phyloP scores from a whole-genome alignment of 1,139 yeast species.

The Kodamaea ohmeri region DNA sequence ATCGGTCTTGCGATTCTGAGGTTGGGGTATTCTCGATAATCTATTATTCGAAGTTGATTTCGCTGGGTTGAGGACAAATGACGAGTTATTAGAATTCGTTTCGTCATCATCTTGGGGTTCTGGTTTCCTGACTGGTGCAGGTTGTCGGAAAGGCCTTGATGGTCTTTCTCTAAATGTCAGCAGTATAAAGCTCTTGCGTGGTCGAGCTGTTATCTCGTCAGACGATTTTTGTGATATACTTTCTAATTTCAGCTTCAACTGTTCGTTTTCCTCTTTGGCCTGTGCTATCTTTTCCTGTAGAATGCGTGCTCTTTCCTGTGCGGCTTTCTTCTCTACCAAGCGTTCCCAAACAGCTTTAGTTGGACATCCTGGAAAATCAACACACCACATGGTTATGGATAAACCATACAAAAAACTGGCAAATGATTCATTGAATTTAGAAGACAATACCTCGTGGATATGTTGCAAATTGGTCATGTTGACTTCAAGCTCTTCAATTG shows the following conservation, averaged over 20 bases:
- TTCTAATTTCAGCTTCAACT: slow-evolving; percentile 24
- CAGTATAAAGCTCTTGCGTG: slow-evolving; percentile 2
- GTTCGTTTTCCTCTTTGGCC: slow-evolving; percentile 27
- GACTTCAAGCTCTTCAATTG: slow-evolving; percentile 49
- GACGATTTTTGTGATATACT: slow-evolving; percentile 8
- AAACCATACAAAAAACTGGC: slow-evolving; percentile 62
- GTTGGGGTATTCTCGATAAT: slow-evolving; percentile 17
- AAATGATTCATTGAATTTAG: slow-evolving; percentile 60
- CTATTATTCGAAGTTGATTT: slow-evolving; percentile 5
- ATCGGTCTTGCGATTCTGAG: slow-evolving; percentile 9
- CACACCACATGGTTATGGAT: slow-evolving; percentile 65
- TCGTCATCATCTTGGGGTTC: slow-evolving; percentile 6
- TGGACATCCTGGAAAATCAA: slow-evolving; percentile 51
- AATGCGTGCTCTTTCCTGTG: slow-evolving; percentile 25
- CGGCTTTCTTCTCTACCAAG: slow-evolving; percentile 25
- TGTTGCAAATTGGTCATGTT: slow-evolving; percentile 46
- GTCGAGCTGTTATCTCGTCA: neutral
- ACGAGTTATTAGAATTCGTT: slow-evolving; percentile 6
- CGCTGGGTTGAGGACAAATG: slow-evolving; percentile 24
- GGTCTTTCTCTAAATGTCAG: slow-evolving; percentile 1
- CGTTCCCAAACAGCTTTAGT: slow-evolving; percentile 36
- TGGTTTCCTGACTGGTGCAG: neutral
- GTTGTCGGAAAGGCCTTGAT: neutral
- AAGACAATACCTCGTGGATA: slow-evolving; percentile 48
- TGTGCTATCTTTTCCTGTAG: slow-evolving; percentile 23